phyloP scores from a whole-genome alignment of 345 rosid genomes.

The Eucalyptus cladocalyx region DNA sequence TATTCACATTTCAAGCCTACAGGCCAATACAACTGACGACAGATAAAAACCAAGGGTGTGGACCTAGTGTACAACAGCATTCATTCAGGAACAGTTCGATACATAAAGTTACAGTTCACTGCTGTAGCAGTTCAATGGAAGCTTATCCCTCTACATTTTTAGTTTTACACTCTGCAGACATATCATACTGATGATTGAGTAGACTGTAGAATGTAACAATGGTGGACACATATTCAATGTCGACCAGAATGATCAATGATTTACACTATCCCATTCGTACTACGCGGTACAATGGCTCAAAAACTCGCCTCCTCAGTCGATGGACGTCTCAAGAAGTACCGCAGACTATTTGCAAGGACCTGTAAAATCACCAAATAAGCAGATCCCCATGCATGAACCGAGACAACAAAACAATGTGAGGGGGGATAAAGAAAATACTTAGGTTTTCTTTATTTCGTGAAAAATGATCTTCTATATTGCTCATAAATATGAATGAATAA shows the following conservation, averaged over 20 bases:
- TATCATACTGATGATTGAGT: not conserved
- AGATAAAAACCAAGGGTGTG: not conserved
- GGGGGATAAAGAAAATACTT: not conserved
- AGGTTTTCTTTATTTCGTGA: not conserved
- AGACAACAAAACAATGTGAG: not conserved
- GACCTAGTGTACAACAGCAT: not conserved
- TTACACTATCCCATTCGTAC: not conserved
- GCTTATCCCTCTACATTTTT: not conserved
- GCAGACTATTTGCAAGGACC: slow-evolving; percentile 40
- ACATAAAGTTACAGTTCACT: not conserved
- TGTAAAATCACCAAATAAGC: not conserved
- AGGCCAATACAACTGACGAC: not conserved
- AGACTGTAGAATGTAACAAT: not conserved
- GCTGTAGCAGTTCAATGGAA: not conserved
- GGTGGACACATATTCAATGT: not conserved
- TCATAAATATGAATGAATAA: too few species aligned
- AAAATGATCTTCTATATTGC: not conserved
- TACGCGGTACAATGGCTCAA: slow-evolving; percentile 4
- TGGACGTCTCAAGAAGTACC: slow-evolving; percentile 46
- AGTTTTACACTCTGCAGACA: not conserved
- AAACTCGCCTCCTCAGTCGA: slow-evolving; percentile 37
- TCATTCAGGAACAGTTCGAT: not conserved
- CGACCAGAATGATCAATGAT: not conserved
- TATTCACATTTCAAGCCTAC: not conserved
- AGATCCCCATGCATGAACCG: not conserved